Evolutionary conservation across 2,329 filamentous ascomycete species (phyloP).

Genomic region (Anthostomella pinea): DNA sequence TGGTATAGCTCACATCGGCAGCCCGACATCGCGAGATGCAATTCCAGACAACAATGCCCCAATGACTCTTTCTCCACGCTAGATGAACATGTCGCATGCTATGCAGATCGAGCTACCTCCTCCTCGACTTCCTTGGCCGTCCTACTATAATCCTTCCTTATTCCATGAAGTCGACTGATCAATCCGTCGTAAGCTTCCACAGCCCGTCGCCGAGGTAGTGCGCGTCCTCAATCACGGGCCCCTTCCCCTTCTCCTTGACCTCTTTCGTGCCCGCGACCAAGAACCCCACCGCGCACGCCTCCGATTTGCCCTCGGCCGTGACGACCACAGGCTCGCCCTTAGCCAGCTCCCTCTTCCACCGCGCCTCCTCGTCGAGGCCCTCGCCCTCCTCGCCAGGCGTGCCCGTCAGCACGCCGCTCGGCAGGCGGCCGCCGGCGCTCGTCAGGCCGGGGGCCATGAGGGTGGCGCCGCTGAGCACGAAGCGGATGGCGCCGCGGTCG

Average conservation of each 20-base stretch:
- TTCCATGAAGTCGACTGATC: too few species aligned
- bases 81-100: too few species aligned
- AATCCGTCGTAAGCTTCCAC: slow-evolving; percentile 68
- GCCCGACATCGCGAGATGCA: too few species aligned
- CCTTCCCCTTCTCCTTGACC: slow-evolving; percentile 92
- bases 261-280: slow-evolving; percentile 84
- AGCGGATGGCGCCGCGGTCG: slow-evolving; percentile 93
- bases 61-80: too few species aligned
- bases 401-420: slow-evolving; percentile 40
- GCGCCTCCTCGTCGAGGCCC: slow-evolving; percentile 33
- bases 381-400: slow-evolving; percentile 32
- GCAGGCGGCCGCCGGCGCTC: slow-evolving; percentile 75
- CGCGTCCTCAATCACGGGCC: slow-evolving; percentile 86
- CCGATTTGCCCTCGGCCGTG: slow-evolving; percentile 87
- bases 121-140: neutral
- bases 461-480: slow-evolving; percentile 88
- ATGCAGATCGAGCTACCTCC: too few species aligned
- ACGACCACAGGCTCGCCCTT: slow-evolving; percentile 85
- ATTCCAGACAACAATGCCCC: too few species aligned
- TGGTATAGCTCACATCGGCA: too few species aligned
- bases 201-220: slow-evolving; percentile 94
- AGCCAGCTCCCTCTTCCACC: slow-evolving; percentile 65
- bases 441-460: slow-evolving; percentile 96
- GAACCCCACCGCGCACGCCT: slow-evolving; percentile 84
- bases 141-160: neutral